Evolutionary conservation across 371 early-diverging fungal genomes (phyloP).

Genomic region (Mucor lusitanicus): DNA sequence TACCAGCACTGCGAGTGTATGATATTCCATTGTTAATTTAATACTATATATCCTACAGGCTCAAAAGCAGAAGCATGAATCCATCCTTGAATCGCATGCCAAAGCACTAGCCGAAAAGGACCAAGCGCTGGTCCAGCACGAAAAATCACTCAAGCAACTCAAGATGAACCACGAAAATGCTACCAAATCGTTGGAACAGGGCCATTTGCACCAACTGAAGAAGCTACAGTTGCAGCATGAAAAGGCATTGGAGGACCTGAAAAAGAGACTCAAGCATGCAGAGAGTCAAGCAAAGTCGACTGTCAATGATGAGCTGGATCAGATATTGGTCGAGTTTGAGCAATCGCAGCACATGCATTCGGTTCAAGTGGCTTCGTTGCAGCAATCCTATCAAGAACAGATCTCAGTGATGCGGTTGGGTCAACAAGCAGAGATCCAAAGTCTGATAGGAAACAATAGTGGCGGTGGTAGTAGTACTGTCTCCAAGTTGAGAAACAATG

Average conservation of each 20-base stretch:
- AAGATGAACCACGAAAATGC: slow-evolving; percentile 34
- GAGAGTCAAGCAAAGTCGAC: slow-evolving; percentile 41
- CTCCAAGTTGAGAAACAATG: background rate
- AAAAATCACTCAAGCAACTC: slow-evolving; percentile 39
- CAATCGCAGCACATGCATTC: slow-evolving; percentile 52
- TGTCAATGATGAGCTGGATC: slow-evolving; percentile 48
- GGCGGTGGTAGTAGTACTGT: background rate
- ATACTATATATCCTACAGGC: slow-evolving; percentile 22
- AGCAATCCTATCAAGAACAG: slow-evolving; percentile 42
- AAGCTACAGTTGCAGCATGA: slow-evolving; percentile 33
- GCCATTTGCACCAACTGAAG: slow-evolving; percentile 29
- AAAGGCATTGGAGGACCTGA: slow-evolving; percentile 23
- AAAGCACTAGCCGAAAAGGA: slow-evolving; percentile 51
- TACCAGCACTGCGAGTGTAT: too few species aligned
- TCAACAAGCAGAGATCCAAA: slow-evolving; percentile 21
- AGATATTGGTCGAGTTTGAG: slow-evolving; percentile 49
- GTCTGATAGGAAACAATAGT: too few species aligned
- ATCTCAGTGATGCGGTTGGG: slow-evolving; percentile 36
- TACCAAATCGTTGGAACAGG: slow-evolving; percentile 33
- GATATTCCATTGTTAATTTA: too few species aligned
- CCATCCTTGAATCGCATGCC: slow-evolving; percentile 40
- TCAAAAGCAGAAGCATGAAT: slow-evolving; percentile 50
- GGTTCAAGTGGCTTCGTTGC: slow-evolving; percentile 35
- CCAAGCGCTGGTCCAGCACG: slow-evolving; percentile 27
- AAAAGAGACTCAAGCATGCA: slow-evolving; percentile 30